These are phyloP conservation scores for Torulaspora quercuum DNA, from an alignment of 805 yeast species.

Conservation along the genomic window DNA sequence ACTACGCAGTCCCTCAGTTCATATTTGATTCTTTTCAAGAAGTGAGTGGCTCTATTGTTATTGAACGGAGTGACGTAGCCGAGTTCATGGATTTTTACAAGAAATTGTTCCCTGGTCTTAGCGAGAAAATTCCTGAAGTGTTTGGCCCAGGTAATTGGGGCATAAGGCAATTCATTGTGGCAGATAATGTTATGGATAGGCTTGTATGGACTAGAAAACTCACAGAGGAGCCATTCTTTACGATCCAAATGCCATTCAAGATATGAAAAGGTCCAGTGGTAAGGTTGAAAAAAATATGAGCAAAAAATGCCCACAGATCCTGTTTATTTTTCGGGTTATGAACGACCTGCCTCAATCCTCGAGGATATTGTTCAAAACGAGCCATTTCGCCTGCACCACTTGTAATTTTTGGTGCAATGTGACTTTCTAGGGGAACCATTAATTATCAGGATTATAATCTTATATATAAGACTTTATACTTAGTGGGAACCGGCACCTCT, in stretches of 20 bases:
- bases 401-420: too few relatives aligned
- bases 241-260: conserved; percentile 24
- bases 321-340: too few relatives aligned
- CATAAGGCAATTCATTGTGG: conserved; percentile 41
- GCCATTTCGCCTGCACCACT: too few relatives aligned
- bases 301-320: conserved; percentile 3
- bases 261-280: too few relatives aligned
- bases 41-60: conserved; percentile 38
- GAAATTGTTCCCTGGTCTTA: conserved; percentile 48
- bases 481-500: conserved; percentile 70
- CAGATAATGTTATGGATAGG: conserved; percentile 51
- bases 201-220: conserved; percentile 43
- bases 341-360: too few relatives aligned
- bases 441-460: too few relatives aligned
- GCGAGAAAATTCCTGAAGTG: conserved; percentile 53
- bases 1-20: conserved; percentile 47
- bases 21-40: conserved; percentile 41
- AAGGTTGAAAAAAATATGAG: conserved; percentile 3
- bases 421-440: too few relatives aligned
- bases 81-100: conserved; percentile 54
- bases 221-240: conserved; percentile 38
- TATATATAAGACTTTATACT: conserved; percentile 14
- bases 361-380: too few relatives aligned
- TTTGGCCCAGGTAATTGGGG: conserved; percentile 48
- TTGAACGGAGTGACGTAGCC: conserved; percentile 51